A percentile compares a stretch with the other conserved stretches of the same genome.
phyloP scores from a whole-genome alignment of 2,329 filamentous ascomycete species.

The Hansfordia pulvinata region DNA sequence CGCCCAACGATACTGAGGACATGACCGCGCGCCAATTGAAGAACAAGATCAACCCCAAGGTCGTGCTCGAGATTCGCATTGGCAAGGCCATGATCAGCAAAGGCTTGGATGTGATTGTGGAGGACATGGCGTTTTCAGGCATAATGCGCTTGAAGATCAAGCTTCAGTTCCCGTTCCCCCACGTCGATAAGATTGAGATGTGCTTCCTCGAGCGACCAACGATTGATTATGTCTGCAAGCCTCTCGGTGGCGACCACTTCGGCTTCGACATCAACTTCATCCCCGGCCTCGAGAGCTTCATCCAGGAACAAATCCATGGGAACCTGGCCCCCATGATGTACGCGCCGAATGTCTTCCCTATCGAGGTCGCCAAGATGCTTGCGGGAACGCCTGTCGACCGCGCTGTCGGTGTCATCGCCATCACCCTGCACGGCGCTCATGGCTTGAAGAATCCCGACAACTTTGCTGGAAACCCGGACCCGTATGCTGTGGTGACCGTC shows the following conservation, averaged over 20 bases:
- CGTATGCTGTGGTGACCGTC: constrained; percentile 74
- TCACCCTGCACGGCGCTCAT: constrained; percentile 82
- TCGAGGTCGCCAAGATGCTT: constrained; percentile 97
- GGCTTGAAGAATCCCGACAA: constrained; percentile 93
- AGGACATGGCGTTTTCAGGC: constrained; percentile 92
- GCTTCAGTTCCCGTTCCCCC: constrained; percentile 88
- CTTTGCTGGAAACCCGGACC: constrained; percentile 82
- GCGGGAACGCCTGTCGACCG: constrained; percentile 89
- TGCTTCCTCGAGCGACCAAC: constrained; percentile 81
- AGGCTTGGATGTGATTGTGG: constrained; percentile 91
- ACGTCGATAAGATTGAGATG: constrained; percentile 88
- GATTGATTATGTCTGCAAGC: constrained; percentile 97
- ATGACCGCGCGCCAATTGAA: constrained; percentile 82
- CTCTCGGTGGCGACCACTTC: constrained; percentile 84
- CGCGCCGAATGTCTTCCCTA: constrained; percentile 90
- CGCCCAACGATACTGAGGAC: constrained; percentile 83
- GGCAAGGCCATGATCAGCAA: constrained; percentile 97
- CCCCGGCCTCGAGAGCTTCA: constrained; percentile 84
- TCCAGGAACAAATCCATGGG: constrained; percentile 89
- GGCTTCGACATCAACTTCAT: constrained; percentile 99
- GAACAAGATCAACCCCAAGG: constrained; percentile 93
- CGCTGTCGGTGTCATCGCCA: constrained; percentile 83
- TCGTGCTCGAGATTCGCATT: constrained; percentile 86
- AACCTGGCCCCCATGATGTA: constrained; percentile 98
- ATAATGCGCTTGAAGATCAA: constrained; percentile 97